A percentile compares a stretch with the other conserved stretches of the same genome.
Evolutionary conservation across 495 filamentous ascomycete genomes (phyloP).

Genomic region (Penicillium robsamsonii): DNA sequence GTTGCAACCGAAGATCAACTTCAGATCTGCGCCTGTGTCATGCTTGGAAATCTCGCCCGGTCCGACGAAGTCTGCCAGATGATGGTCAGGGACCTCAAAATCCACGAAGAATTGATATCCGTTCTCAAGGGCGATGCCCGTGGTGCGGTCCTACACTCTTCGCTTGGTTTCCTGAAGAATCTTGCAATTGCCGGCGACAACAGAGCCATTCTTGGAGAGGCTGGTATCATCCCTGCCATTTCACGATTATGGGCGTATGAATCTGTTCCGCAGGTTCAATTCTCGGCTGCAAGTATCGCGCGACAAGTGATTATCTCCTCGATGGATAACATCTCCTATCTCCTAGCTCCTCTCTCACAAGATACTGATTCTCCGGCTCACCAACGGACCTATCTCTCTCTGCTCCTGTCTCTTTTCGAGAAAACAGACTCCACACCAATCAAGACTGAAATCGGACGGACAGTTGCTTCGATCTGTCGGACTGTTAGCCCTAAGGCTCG

Average conservation of each 20-base stretch:
- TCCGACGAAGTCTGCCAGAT: conserved; percentile 60
- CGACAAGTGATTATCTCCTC: conserved; percentile 64
- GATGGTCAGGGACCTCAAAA: conserved; percentile 52
- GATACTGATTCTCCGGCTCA: conserved; percentile 41
- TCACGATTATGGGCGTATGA: conserved; percentile 61
- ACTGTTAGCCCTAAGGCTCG: conserved; percentile 45
- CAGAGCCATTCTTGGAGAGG: conserved; percentile 54
- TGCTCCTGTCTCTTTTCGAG: conserved; percentile 57
- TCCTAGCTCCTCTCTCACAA: conserved; percentile 42
- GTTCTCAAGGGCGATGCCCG: conserved; percentile 48
- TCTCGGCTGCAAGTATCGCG: conserved; percentile 63
- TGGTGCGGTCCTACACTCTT: conserved; percentile 60
- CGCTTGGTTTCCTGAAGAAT: conserved; percentile 76
- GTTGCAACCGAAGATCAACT: conserved; percentile 52
- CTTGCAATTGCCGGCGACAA: conserved; percentile 67
- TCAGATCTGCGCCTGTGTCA: conserved; percentile 70
- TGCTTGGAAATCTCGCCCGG: conserved; percentile 74
- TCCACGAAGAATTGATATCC: conserved; percentile 55
- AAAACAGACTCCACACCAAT: conserved; percentile 61
- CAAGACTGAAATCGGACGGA: conserved; percentile 71
- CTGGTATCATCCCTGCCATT: conserved; percentile 52
- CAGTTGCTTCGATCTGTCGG: conserved; percentile 62
- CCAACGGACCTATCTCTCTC: conserved; percentile 53
- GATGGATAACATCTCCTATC: conserved; percentile 51
- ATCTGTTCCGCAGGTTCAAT: conserved; percentile 65